Conservation (phyloP, 495 filamentous ascomycete genomes). For the Platismatia glauca region DNA sequence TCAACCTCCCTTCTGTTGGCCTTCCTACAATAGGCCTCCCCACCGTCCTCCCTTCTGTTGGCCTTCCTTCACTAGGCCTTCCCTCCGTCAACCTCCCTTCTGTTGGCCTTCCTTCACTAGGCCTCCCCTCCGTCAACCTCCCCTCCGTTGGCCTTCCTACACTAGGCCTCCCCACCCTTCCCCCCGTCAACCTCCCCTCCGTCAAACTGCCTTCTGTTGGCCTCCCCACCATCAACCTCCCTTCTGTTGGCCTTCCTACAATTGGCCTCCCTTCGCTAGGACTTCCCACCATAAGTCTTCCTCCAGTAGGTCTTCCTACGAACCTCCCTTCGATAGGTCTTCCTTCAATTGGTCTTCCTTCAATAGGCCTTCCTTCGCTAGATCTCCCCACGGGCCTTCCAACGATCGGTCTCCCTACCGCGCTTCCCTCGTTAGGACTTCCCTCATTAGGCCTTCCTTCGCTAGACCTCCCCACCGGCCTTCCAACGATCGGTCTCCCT, state of each 20-base stretch:
- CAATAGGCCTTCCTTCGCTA: background rate
- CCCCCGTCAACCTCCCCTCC: too few relatives aligned
- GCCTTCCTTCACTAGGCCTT: background rate
- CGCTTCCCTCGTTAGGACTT: background rate
- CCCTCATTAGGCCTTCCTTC: background rate
- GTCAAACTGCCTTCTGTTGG: too few relatives aligned
- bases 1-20: background rate
- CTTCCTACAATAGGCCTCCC: background rate
- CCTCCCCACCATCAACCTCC: background rate
- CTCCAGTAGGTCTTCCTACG: background rate
- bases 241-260: background rate
- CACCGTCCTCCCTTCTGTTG: background rate
- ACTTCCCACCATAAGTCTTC: background rate
- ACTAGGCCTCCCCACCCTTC: too few relatives aligned
- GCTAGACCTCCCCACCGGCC: background rate
- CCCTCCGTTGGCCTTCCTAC: too few relatives aligned
- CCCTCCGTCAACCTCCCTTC: too few relatives aligned
- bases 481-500: background rate
- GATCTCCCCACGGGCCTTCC: background rate
- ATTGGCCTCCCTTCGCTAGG: background rate
- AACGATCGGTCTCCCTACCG: background rate
- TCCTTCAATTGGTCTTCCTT: background rate
- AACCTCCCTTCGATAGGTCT: background rate
- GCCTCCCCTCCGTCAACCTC: too few relatives aligned
- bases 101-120: too few relatives aligned